Evolutionary conservation across 441 rosid species (phyloP).

Genomic region (Corymbia calophylla): DNA sequence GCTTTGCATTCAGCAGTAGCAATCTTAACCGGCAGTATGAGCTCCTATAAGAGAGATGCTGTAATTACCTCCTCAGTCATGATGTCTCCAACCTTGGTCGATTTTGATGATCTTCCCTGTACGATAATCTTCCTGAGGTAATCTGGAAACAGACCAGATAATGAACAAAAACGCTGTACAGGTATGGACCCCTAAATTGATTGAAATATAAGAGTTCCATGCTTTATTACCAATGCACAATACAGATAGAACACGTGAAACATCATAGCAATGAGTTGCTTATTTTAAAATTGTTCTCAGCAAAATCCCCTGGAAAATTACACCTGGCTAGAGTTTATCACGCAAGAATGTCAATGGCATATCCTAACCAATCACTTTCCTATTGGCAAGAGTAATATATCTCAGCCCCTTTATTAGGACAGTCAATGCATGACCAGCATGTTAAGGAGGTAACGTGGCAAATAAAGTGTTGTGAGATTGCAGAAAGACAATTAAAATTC

Average conservation of each 20-base stretch:
- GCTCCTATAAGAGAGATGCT: not conserved
- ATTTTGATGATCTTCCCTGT: constrained; percentile 95
- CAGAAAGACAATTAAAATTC: not conserved
- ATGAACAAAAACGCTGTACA: not conserved
- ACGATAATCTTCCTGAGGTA: constrained; percentile 88
- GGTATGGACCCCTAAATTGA: not conserved
- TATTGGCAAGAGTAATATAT: not conserved
- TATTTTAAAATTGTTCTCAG: not conserved
- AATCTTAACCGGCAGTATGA: not conserved
- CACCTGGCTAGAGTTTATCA: not conserved
- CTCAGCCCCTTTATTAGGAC: not conserved
- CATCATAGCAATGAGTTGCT: not conserved
- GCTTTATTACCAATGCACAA: not conserved
- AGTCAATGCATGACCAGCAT: not conserved
- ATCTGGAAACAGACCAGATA: constrained; percentile 31
- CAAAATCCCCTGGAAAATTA: not conserved
- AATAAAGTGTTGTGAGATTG: not conserved
- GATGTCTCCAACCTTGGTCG: constrained; percentile 94
- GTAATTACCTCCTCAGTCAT: constrained; percentile 92
- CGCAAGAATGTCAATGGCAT: not conserved
- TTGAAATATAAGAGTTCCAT: not conserved
- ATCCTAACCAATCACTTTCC: not conserved
- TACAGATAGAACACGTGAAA: not conserved
- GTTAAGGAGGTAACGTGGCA: not conserved
- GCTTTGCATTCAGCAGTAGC: not conserved